Evolutionary conservation across 2,329 filamentous ascomycete species (phyloP).

Genomic region (Fusarium annulatum): DNA sequence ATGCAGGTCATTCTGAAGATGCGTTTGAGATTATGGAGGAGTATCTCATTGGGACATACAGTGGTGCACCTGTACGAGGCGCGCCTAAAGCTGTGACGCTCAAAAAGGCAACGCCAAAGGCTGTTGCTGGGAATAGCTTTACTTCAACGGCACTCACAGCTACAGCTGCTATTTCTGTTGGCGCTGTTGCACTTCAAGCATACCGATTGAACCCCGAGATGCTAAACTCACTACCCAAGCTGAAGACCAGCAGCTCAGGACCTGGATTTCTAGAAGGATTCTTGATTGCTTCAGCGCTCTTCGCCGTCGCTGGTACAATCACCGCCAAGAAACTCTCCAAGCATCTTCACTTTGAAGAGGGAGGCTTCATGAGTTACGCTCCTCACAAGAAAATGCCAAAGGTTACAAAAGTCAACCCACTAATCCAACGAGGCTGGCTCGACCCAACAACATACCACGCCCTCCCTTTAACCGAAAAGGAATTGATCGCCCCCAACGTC

Average conservation of each 20-base stretch:
- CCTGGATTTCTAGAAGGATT: slow-evolving; percentile 28
- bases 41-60: slow-evolving; percentile 53
- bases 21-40: slow-evolving; percentile 56
- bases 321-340: slow-evolving; percentile 46
- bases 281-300: slow-evolving; percentile 25
- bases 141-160: slow-evolving; percentile 12
- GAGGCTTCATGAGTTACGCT: slow-evolving; percentile 43
- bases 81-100: slow-evolving; percentile 29
- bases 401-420: slow-evolving; percentile 46
- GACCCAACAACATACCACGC: slow-evolving; percentile 59
- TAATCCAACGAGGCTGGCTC: slow-evolving; percentile 56
- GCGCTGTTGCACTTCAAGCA: slow-evolving; percentile 20
- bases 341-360: slow-evolving; percentile 45
- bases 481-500: slow-evolving; percentile 55
- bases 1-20: slow-evolving; percentile 82
- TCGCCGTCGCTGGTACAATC: slow-evolving; percentile 46
- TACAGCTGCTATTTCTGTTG: slow-evolving; percentile 17
- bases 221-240: slow-evolving; percentile 14
- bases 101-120: slow-evolving; percentile 30
- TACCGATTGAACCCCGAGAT: slow-evolving; percentile 23
- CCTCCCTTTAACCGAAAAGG: slow-evolving; percentile 57
- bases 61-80: slow-evolving; percentile 39
- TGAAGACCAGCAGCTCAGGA: slow-evolving; percentile 14
- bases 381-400: slow-evolving; percentile 52
- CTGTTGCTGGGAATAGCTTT: neutral